Evolutionary conservation across 805 yeast genomes (phyloP).

Genomic region (Ogataea pignaliae): DNA sequence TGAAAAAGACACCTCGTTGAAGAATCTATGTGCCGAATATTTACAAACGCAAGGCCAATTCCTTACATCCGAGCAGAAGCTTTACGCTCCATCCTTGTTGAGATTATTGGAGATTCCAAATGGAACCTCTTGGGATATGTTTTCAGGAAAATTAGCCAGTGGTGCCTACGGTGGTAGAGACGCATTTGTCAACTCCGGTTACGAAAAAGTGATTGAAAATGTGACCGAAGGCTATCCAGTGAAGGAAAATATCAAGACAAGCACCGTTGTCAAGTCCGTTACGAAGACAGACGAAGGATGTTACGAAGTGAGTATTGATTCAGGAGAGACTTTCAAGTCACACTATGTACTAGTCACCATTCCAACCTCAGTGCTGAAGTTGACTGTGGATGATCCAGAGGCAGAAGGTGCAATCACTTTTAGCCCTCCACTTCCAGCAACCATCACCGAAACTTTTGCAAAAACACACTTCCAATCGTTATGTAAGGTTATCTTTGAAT

Average conservation of each 20-base stretch:
- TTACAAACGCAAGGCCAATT: constrained; percentile 13
- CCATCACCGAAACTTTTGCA: constrained; percentile 25
- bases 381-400: constrained; percentile 22
- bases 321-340: constrained; percentile 14
- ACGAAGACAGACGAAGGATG: constrained; percentile 18
- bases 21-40: constrained; percentile 23
- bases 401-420: constrained; percentile 27
- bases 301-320: constrained; percentile 14
- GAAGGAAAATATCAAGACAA: constrained; percentile 16
- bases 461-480: constrained; percentile 35
- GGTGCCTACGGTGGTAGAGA: constrained; percentile 30
- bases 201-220: constrained; percentile 24
- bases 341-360: constrained; percentile 45
- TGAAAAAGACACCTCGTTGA: constrained; percentile 22
- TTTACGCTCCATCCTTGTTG: constrained; percentile 25
- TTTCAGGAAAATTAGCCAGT: constrained; percentile 22
- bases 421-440: constrained; percentile 34
- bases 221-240: constrained; percentile 24
- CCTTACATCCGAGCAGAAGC: constrained; percentile 22
- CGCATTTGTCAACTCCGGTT: constrained; percentile 26
- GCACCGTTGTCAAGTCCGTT: constrained; percentile 23
- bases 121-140: constrained; percentile 29
- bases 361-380: constrained; percentile 43
- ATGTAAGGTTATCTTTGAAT: constrained; percentile 43
- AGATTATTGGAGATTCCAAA: constrained; percentile 26